Evolutionary conservation across 192 early-diverging fungal species (phyloP), one percentile per base, ranked within the genome.

Genomic region (Obelidium mucronatum): DNA sequence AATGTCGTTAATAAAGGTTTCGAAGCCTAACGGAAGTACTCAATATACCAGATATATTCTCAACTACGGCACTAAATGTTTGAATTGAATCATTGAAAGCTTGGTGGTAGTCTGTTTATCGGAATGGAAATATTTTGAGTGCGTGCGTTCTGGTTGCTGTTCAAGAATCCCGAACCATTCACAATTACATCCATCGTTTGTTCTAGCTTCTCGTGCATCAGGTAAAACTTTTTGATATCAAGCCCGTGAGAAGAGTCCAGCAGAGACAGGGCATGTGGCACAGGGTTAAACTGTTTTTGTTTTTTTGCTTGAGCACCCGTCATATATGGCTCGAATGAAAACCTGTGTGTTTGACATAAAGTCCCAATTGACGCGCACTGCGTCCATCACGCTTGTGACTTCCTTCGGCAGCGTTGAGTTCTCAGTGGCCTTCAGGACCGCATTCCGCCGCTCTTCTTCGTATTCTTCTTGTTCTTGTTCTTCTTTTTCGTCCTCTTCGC

Each of bases 21-120:
- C n/a, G n/a, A n/a, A n/a, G n/a, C n/a, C n/a, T n/a, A n/a, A n/a
- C n/a, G n/a, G n/a, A n/a, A n/a, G n/a, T 37, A 82, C 36, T 22
- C 8, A 48, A 40, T 44, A 28, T 44, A 86, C 83, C 88, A 6
- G 85, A 70, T 56, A 90, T 85, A 44, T 82, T 87, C 35, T 87
- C 89, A 1, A 89, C 87, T 17, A 87, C 87, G 15, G 74, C 72
- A 55, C 83, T 85, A 65, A 90, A 90, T 1, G 84, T 86, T 70
- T 89, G 85, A 59, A 90, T 88, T 26, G 84, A 78, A 8, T 73
- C 79, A 63, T 90, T 90, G 78, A 90, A 90, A 2, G 87, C 81
- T 59, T 87, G 80, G 76, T 88, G 84, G 67, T 88, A 88, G 51
- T 90, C 88, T 89, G 58, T n/a, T n/a, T n/a, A n/a, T n/a, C n/a